Evolutionary conservation across 2,329 filamentous ascomycete species (phyloP).

Genomic region (Alternaria brassicicola): DNA sequence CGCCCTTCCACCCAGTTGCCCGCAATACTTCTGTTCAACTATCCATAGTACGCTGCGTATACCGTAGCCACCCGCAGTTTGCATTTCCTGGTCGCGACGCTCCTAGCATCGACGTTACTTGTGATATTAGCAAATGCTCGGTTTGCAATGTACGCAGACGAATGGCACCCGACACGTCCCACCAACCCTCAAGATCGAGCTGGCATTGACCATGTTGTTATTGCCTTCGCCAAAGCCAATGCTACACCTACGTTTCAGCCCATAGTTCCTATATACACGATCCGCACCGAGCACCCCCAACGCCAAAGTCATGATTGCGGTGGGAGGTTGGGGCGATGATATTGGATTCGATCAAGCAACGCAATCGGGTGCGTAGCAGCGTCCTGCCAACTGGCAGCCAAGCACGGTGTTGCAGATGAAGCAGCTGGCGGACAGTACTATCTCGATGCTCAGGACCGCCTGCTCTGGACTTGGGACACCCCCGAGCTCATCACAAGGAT

Average conservation of each 20-base stretch:
- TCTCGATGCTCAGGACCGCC: constrained; percentile 63
- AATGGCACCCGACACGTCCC: constrained; percentile 44
- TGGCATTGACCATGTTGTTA: constrained; percentile 45
- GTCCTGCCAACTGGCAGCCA: no score
- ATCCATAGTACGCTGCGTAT: not conserved
- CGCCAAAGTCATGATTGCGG: constrained; percentile 71
- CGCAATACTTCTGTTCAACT: not conserved
- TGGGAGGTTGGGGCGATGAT: constrained; percentile 77
- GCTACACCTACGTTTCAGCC: constrained; percentile 57
- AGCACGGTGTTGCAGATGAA: constrained; percentile 62
- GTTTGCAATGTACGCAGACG: constrained; percentile 43
- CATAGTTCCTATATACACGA: constrained; percentile 59
- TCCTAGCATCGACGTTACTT: constrained; percentile 22
- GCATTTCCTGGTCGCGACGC: constrained; percentile 22
- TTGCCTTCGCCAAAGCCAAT: constrained; percentile 49
- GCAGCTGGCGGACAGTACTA: constrained; percentile 69
- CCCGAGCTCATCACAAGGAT: constrained; percentile 65
- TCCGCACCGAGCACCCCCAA: constrained; percentile 60
- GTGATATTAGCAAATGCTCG: constrained; percentile 27
- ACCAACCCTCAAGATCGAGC: constrained; percentile 34
- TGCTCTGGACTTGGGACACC: constrained; percentile 80
- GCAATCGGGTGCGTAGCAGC: constrained; percentile 55
- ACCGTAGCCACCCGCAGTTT: constrained; percentile 20
- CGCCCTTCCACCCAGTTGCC: not conserved
- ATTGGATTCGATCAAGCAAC: constrained; percentile 66